Conservation (phyloP, 2,329 filamentous ascomycete genomes). For the Ceratocystis harringtonii region DNA sequence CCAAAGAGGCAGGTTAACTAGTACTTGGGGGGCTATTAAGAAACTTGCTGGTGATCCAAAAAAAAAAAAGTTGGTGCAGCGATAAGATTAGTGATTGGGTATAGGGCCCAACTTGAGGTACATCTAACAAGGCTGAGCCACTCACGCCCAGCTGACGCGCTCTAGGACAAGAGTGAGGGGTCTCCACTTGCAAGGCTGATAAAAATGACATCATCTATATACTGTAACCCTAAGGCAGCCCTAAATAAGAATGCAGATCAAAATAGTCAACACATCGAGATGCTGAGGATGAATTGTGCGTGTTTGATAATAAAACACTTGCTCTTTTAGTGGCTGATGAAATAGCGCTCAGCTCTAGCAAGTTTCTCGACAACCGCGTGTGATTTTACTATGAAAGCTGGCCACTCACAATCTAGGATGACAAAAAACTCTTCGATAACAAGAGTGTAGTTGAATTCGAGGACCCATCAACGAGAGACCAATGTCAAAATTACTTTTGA, state of each 20-base stretch:
- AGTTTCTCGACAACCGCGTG: no score
- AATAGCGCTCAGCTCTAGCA: no score
- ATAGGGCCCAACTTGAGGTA: background rate
- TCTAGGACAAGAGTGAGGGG: background rate
- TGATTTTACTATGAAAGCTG: no score
- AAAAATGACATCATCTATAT: background rate
- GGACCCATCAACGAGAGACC: no score
- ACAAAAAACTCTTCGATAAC: no score
- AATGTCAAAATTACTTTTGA: no score
- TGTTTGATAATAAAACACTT: no score
- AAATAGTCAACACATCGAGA: background rate
- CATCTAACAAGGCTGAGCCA: background rate
- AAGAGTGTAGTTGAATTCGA: no score
- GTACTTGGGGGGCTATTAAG: background rate
- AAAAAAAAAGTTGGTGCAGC: background rate
- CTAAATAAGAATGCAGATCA: background rate
- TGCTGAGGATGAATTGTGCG: no score
- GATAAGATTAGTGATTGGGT: slow-evolving; percentile 3
- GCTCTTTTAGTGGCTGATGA: no score
- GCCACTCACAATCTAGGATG: no score
- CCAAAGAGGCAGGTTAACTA: background rate
- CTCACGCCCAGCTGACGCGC: background rate
- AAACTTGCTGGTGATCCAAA: background rate
- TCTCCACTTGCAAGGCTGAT: background rate
- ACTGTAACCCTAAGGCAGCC: background rate